Evolutionary conservation across 2,329 filamentous ascomycete genomes (phyloP).

Genomic region (Fusarium sulawesiense): DNA sequence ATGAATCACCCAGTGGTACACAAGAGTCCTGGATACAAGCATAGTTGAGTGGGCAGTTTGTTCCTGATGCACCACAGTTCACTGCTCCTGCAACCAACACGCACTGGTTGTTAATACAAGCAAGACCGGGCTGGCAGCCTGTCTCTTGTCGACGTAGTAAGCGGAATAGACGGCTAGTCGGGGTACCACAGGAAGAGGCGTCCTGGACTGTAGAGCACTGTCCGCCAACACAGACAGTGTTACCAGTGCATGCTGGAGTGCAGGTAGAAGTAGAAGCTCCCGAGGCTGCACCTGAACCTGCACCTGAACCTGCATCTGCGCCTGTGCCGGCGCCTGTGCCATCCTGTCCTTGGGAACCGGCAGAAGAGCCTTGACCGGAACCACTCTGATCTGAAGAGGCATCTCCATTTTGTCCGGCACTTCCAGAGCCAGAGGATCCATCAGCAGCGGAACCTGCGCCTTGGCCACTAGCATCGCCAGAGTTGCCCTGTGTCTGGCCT

Average conservation of each 20-base stretch:
- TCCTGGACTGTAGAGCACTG: slow-evolving; percentile 15
- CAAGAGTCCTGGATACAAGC: slow-evolving; percentile 31
- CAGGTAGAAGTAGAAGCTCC: not conserved
- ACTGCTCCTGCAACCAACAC: not conserved
- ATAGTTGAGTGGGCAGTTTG: slow-evolving; percentile 20
- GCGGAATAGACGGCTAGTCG: slow-evolving; percentile 2
- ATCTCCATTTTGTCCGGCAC: not conserved
- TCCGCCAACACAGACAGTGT: slow-evolving; percentile 14
- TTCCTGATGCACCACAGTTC: slow-evolving; percentile 14
- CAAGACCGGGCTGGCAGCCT: slow-evolving; percentile 11
- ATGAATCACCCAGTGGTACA: slow-evolving; percentile 16
- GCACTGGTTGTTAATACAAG: slow-evolving; percentile 28
- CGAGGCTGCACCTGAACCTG: not conserved
- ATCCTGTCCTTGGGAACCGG: not conserved
- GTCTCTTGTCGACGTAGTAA: slow-evolving; percentile 16
- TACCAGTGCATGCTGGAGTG: slow-evolving; percentile 3
- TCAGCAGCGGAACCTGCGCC: not conserved
- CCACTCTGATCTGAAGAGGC: not conserved
- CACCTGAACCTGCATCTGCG: not conserved
- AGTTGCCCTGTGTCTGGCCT: not conserved
- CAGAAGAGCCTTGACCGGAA: not conserved
- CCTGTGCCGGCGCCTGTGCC: not conserved
- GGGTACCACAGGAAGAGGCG: slow-evolving; percentile 7
- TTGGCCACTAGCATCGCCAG: not conserved
- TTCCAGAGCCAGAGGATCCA: not conserved